phyloP scores from a whole-genome alignment of 2,329 filamentous ascomycete species.

The Cercospora sp. region DNA sequence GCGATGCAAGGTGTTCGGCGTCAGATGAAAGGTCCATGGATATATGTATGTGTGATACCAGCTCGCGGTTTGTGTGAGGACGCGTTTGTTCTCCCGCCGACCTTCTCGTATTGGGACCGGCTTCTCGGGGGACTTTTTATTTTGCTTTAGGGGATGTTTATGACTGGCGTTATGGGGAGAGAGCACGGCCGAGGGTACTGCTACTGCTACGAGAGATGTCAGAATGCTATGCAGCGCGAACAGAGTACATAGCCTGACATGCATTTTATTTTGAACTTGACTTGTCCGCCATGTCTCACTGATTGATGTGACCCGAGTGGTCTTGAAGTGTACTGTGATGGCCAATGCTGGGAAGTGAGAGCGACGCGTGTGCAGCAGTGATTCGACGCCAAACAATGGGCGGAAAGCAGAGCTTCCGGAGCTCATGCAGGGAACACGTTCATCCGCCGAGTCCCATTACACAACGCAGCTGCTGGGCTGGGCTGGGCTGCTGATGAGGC shows the following conservation, averaged over 20 bases:
- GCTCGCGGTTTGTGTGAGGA: conserved; percentile 7
- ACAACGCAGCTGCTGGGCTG: not conserved
- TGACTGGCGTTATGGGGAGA: conserved; percentile 18
- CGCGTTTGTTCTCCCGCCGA: conserved; percentile 10
- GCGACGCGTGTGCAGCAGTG: conserved; percentile 4
- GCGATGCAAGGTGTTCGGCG: conserved; percentile 18
- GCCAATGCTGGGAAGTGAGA: not conserved
- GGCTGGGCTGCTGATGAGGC: not conserved
- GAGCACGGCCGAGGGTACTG: conserved; percentile 12
- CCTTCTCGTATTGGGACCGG: conserved; percentile 12
- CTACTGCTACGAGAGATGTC: conserved; percentile 22
- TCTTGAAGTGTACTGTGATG: not conserved
- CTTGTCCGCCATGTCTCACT: not conserved
- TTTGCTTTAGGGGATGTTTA: conserved; percentile 19
- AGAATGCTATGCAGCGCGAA: conserved; percentile 20
- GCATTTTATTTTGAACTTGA: conserved; percentile 14
- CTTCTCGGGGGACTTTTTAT: conserved; percentile 4
- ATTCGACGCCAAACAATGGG: conserved; percentile 2
- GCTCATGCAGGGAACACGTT: not conserved
- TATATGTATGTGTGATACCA: conserved; percentile 23
- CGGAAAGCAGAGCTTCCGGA: not conserved
- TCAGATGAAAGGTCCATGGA: conserved; percentile 16
- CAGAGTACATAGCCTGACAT: conserved; percentile 24
- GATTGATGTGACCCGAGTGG: not conserved
- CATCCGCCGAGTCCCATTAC: not conserved